These are phyloP conservation scores for Agaricus blazei DNA, from an alignment of 768 basidiomycete genomes.

Conservation along the genomic window DNA sequence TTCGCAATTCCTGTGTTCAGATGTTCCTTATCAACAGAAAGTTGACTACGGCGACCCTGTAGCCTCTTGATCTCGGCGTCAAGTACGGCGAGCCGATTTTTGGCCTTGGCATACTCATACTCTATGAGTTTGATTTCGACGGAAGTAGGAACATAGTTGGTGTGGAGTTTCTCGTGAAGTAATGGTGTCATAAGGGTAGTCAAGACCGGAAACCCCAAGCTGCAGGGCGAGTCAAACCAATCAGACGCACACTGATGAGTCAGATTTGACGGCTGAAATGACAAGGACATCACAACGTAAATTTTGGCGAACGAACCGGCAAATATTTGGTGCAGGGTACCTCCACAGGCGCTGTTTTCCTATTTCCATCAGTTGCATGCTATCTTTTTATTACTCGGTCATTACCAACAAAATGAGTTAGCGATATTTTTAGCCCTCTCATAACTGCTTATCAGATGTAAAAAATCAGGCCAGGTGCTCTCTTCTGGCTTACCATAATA, in stretches of 20 bases:
- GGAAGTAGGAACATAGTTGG: constrained; percentile 8
- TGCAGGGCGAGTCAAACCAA: neutral
- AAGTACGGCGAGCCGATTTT: neutral
- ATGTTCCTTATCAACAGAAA: neutral
- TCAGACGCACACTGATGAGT: neutral
- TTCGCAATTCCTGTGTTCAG: neutral
- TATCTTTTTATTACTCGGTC: no score
- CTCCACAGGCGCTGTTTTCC: no score
- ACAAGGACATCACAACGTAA: no score
- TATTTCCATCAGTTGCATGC: no score
- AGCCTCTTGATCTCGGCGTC: neutral
- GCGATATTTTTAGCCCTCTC: no score
- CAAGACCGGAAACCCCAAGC: neutral
- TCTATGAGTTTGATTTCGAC: constrained; percentile 1
- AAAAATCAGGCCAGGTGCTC: no score
- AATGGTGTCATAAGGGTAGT: constrained; percentile 5
- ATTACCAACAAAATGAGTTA: no score
- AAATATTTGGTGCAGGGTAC: no score
- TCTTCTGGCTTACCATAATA: no score
- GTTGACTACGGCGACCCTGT: neutral
- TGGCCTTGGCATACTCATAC: neutral
- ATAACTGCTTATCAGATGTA: no score
- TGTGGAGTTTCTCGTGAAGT: constrained; percentile 1
- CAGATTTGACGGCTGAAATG: no score
- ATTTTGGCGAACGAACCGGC: no score